Percentiles rank a stretch among this genome's conserved stretches.
Evolutionary conservation across 805 yeast genomes (phyloP).

Genomic region (Dipodascus geniculatus): DNA sequence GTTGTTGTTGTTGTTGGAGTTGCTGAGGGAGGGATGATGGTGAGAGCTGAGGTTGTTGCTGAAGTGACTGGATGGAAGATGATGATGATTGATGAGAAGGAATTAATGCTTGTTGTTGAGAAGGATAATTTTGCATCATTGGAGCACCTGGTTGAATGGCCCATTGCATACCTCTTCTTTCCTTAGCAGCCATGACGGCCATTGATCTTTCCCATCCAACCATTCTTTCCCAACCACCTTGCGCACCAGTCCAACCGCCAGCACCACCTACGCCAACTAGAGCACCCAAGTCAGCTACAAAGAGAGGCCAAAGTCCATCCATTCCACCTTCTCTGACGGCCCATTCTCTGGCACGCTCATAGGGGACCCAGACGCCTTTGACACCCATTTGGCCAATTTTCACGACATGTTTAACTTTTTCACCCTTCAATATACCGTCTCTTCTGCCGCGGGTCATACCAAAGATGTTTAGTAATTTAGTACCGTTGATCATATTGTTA

Average conservation of each 20-base stretch:
- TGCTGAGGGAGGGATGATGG: conserved; percentile 3
- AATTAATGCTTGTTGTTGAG: conserved; percentile 6
- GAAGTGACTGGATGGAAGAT: conserved; percentile 6
- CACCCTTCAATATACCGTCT: conserved; percentile 77
- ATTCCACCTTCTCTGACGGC: conserved; percentile 69
- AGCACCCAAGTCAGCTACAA: conserved; percentile 51
- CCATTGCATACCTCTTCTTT: not conserved
- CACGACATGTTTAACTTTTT: conserved; percentile 67
- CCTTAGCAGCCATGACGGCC: not conserved
- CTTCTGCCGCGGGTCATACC: conserved; percentile 81
- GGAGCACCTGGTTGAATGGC: conserved; percentile 4
- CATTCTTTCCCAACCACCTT: not conserved
- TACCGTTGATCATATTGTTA: conserved; percentile 79
- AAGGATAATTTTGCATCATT: conserved; percentile 6
- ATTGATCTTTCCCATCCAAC: not conserved
- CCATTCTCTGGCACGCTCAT: conserved; percentile 70
- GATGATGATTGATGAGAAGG: not conserved
- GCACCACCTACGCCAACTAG: conserved; percentile 14
- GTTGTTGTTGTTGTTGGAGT: conserved; percentile 7
- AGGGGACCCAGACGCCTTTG: conserved; percentile 88
- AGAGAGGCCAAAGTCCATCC: conserved; percentile 56
- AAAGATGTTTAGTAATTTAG: conserved; percentile 71
- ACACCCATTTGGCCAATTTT: conserved; percentile 81
- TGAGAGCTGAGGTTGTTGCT: conserved; percentile 4
- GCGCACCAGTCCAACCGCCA: conserved; percentile 16